A percentile compares a stretch with the other conserved stretches of the same genome.
Evolutionary conservation across 352 stramenopile genomes (phyloP).

Genomic region (Peronospora destructor): DNA sequence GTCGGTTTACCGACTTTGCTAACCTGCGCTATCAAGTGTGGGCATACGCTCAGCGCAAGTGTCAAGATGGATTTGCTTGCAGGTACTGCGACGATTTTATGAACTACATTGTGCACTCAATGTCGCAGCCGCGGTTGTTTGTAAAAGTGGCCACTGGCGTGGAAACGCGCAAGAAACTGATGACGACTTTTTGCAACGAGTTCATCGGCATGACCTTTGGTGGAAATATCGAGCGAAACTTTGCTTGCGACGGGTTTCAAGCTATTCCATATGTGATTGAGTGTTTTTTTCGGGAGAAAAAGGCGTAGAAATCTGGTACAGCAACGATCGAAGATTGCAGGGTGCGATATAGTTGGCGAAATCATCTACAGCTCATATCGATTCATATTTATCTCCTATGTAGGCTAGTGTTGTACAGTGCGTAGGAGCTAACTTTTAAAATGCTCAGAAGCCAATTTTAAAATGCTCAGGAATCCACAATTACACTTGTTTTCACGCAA

Average conservation of each 20-base stretch:
- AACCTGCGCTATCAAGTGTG: slow-evolving; percentile 46
- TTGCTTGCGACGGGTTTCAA: slow-evolving; percentile 33
- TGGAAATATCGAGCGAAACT: slow-evolving; percentile 26
- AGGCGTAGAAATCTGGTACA: slow-evolving; percentile 3
- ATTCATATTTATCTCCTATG: slow-evolving; percentile 25
- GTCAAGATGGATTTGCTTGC: slow-evolving; percentile 25
- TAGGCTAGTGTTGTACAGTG: too few species aligned
- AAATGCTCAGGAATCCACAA: too few species aligned
- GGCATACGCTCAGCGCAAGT: slow-evolving; percentile 38
- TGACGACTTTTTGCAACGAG: slow-evolving; percentile 43
- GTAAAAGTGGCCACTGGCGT: slow-evolving; percentile 36
- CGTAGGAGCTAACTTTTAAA: too few species aligned
- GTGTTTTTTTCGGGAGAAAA: slow-evolving; percentile 34
- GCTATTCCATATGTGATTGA: slow-evolving; percentile 40
- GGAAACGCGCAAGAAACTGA: slow-evolving; percentile 35
- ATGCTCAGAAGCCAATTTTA: too few species aligned
- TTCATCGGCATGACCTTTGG: slow-evolving; percentile 40
- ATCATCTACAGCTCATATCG: slow-evolving; percentile 1
- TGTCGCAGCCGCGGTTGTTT: slow-evolving; percentile 44
- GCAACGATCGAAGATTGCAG: slow-evolving; percentile 35
- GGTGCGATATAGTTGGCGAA: slow-evolving; percentile 1
- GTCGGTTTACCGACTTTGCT: slow-evolving; percentile 48
- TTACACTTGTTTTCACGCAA: too few species aligned
- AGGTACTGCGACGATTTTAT: slow-evolving; percentile 47
- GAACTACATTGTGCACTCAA: slow-evolving; percentile 44